phyloP scores from a whole-genome alignment of 1,284 basidiomycete species.

The Leucoagaricus sp. region DNA sequence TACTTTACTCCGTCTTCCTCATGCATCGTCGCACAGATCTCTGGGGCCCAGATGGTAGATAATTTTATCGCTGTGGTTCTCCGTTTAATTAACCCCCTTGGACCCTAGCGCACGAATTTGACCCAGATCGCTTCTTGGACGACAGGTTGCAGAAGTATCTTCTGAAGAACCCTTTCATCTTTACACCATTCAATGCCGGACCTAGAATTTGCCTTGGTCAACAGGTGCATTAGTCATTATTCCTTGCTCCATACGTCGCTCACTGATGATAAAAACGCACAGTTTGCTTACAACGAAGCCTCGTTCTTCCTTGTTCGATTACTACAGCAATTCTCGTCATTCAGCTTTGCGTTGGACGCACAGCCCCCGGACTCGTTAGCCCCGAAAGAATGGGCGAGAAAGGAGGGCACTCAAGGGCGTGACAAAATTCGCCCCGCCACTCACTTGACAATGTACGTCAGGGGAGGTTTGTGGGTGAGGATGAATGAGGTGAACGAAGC shows the following conservation, averaged over 20 bases:
- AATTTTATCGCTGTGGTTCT: too few species aligned
- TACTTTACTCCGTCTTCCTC: constrained; percentile 32
- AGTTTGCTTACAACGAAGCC: constrained; percentile 43
- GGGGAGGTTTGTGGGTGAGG: constrained; percentile 36
- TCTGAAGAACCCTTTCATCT: constrained; percentile 58
- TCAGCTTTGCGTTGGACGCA: constrained; percentile 42
- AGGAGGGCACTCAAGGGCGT: constrained; percentile 32
- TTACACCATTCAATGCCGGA: constrained; percentile 62
- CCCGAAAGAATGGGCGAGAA: constrained; percentile 34
- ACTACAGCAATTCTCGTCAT: constrained; percentile 46
- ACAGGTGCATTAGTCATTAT: constrained; percentile 30
- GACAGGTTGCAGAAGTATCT: constrained; percentile 50
- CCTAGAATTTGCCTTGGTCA: constrained; percentile 58
- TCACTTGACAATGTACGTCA: constrained; percentile 45
- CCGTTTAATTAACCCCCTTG: too few species aligned
- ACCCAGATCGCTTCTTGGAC: constrained; percentile 63
- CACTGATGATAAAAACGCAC: not conserved
- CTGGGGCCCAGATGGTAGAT: constrained; percentile 43
- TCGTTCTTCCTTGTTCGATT: constrained; percentile 43
- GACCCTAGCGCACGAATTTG: constrained; percentile 50
- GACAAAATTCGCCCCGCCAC: constrained; percentile 39
- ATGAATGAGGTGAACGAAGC: constrained; percentile 28
- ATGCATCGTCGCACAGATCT: constrained; percentile 39
- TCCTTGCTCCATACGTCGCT: not conserved
- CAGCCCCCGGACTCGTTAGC: constrained; percentile 38